Base-by-base conservation (phyloP, 2,329 filamentous ascomycete genomes). In the Aspergillus nomiae region DNA sequence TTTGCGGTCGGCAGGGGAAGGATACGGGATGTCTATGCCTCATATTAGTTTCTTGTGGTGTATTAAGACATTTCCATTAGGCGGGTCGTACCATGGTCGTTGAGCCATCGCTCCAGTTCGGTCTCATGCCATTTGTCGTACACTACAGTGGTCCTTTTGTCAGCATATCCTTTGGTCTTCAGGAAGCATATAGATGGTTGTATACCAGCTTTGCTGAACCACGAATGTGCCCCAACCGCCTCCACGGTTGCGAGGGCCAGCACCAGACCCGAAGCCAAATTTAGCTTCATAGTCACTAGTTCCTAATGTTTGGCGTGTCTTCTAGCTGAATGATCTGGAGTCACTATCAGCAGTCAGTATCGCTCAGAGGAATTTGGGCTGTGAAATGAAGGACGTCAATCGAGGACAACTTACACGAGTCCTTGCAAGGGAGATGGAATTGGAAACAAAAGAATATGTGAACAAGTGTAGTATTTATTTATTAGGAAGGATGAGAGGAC, bases 71-170 rank as follows among this genome's bases (percentile, higher is more conserved):
- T 21, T 2, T 32, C 3, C 32, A 51, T 3, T 10, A 50, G 38
- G 34, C 12, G 16, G 4, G 30, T 24, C 64, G 50, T 69, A 80
- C 78, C 88, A 81, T 98, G 87, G 76, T 99, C 95, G 34, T 91
- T 91, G 56, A 99, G 88, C 95, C 95, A 99, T 73, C 94, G 88
- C 83, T 99, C 94, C 34, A 99, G 88, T 85, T 99, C 95, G 26
- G 92, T 96, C 84, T 98, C 90, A 73, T 98, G 94, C 95, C 95
- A 99, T 78, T 95, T 97, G 82, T 98, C 97, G 85, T 98, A 98
- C 19, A 90, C 94, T 97, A 74, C 16, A 62, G n/a, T 57, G 12
- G 21, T 61, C 53, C 62, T 43, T 45, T n/a, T 4, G 38, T 63
- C 63, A 57, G 54, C 34, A 62, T 61, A 16, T 24, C 4, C 28